Base-by-base conservation (phyloP, 192 early-diverging fungal genomes). In the Spizellomyces sp. region DNA sequence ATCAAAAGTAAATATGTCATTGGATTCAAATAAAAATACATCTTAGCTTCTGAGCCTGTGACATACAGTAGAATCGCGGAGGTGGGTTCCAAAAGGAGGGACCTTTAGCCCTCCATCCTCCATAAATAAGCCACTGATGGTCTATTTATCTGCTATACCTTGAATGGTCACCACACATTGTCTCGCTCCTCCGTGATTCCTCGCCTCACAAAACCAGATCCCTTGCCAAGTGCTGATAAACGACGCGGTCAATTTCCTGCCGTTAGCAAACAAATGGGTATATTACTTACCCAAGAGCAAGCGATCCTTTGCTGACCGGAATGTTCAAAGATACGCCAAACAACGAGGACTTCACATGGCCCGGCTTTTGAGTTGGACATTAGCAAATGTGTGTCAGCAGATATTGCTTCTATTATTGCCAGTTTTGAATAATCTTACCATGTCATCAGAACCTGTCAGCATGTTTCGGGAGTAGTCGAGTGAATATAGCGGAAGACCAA, bases 261-360 rank as follows among this genome's bases (percentile, higher is more conserved):
- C 48, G 27, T 42, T 4, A 62, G 22, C 10, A 27, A 7, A 64
- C 0, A 15, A 6, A 19, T 41, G 2, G 17, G n/a, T 9, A 46
- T 9, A 5, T n/a, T n/a, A 21, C 74, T 46, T 52, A 71, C 45
- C 95, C 95, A 9, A 92, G 73, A 36, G 89, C 92, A 17, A 97
- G 73, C 46, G 75, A 75, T 0, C 95, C 94, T 42, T 94, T 81
- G 15, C 81, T 83, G 48, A 97, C 91, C 5, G 95, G 95, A 48
- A 97, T 93, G 66, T 90, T 91, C 17, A 97, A 81, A 4, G 90
- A 92, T 0, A 88, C 90, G 9, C 95, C 95, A 52, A 97, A 75
- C 12, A 96, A 74, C 5, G 89, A 88, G 61, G 84, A 83, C 78
- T 97, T 97, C 36, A 96, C 80, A 79, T 97, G 95, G 0, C 90